A percentile compares a stretch with the other conserved stretches of the same genome.
phyloP scores from a whole-genome alignment of 257 asterid genomes.

The Cordia subcordata region DNA sequence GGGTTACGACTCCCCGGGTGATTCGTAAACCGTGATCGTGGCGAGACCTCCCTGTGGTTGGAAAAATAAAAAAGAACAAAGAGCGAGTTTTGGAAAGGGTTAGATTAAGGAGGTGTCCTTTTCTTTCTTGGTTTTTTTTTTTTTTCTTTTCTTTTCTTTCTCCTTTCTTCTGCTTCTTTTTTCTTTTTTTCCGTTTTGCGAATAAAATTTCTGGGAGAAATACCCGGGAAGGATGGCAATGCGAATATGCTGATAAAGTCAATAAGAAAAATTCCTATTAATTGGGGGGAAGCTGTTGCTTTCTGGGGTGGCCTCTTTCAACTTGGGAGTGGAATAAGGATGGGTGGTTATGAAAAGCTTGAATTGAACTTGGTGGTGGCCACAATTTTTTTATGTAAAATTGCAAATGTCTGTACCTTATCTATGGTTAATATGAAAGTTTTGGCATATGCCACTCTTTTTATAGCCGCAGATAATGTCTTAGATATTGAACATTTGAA shows the following conservation, averaged over 20 bases:
- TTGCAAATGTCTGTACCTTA: background rate
- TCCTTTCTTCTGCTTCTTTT: too few relatives aligned
- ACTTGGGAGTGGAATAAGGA: conserved; percentile 32
- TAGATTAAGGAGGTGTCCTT: background rate
- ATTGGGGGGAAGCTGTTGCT: conserved; percentile 29
- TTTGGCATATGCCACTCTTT: too few relatives aligned
- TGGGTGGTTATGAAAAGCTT: conserved; percentile 48
- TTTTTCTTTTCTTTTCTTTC: too few relatives aligned
- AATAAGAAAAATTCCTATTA: conserved; percentile 38
- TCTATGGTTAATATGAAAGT: background rate
- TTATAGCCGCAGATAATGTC: too few relatives aligned
- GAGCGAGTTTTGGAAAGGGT: too few relatives aligned
- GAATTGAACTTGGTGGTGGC: conserved; percentile 37
- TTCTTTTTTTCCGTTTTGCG: background rate
- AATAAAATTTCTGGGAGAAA: conserved; percentile 10
- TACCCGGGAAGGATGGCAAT: conserved; percentile 43
- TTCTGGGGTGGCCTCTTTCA: conserved; percentile 23
- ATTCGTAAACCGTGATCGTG: too few relatives aligned
- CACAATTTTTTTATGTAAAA: conserved; percentile 17
- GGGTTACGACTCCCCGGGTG: too few relatives aligned
- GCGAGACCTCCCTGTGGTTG: too few relatives aligned
- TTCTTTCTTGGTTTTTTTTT: too few relatives aligned
- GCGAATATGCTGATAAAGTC: conserved; percentile 49
- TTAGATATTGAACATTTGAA: too few relatives aligned
- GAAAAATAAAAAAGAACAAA: too few relatives aligned